phyloP scores from a whole-genome alignment of 1,284 basidiomycete genomes.

The Irpex sp. region DNA sequence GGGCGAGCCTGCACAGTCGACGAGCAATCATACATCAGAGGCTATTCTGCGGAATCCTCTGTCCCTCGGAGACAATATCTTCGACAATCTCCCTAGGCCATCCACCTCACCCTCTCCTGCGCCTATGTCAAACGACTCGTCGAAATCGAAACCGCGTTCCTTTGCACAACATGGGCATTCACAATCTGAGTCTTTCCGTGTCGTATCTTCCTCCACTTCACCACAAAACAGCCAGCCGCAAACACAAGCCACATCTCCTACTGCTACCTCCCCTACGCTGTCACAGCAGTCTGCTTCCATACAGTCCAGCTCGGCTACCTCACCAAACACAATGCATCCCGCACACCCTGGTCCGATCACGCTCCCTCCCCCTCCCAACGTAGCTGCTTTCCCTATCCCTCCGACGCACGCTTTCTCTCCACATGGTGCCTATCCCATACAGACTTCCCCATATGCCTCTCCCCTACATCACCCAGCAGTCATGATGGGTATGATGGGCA shows the following conservation, averaged over 20 bases:
- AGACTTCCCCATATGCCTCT: constrained; percentile 27
- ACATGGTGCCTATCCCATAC: constrained; percentile 15
- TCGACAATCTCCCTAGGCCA: not conserved
- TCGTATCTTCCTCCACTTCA: not conserved
- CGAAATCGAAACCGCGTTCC: constrained; percentile 2
- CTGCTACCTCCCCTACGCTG: not conserved
- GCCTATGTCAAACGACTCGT: not conserved
- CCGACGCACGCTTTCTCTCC: constrained; percentile 31
- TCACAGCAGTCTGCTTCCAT: constrained; percentile 1
- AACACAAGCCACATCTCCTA: constrained; percentile 3
- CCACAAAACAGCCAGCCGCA: not conserved
- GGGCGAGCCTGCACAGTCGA: not conserved
- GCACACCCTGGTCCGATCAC: constrained; percentile 70
- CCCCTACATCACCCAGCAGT: constrained; percentile 30
- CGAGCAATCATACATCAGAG: not conserved
- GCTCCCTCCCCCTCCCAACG: constrained; percentile 55
- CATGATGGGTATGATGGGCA: constrained; percentile 25
- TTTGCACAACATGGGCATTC: constrained; percentile 8
- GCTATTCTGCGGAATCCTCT: not conserved
- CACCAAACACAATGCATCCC: constrained; percentile 28
- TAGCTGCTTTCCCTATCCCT: constrained; percentile 37
- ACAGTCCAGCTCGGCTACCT: not conserved
- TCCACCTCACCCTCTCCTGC: constrained; percentile 6
- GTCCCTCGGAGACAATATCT: not conserved
- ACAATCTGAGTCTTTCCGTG: constrained; percentile 7